Base-by-base conservation (phyloP, 768 basidiomycete genomes). In the Termitomyces sp. region DNA sequence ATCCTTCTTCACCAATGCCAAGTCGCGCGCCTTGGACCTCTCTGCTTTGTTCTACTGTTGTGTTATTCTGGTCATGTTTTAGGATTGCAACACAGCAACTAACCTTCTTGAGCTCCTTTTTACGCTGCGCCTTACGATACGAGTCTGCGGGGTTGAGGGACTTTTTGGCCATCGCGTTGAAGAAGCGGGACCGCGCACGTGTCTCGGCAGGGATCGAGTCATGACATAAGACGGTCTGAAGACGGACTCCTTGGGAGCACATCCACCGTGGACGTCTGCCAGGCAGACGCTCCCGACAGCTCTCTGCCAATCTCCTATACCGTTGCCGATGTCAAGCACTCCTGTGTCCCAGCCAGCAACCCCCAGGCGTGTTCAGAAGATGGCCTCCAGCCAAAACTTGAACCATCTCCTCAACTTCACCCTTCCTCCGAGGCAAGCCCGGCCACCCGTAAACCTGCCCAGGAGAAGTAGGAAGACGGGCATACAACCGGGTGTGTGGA, bases 51-150 rank as follows among this genome's bases (percentile, higher is more conserved):
- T 96, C 94, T 96, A 89, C 84, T 86, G 75, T 75, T 81, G 66
- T 46, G 52, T 71, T 63, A 70, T 57, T 53, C 48, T 40, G 53
- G 57, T 49, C 61, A 63, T 52, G 59, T 64, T 50, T 65, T 65
- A 20, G 51, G 13, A 42, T 42, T 20, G 48, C n/a, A 51, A 39
- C 24, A 7, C 36, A 15, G 46, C 33, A 39, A 64, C 84, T 66
- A 75, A 88, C 94, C 89, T 94, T 96, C 78, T 96, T 96, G 48
- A 98, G 78, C 72, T 99, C 96, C 72, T 95, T 98, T 74, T 94
- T 95, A 61, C 93, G 83, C 71, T 89, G 89, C 3, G 92, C 88
- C 76, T 98, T 98, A 93, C 96, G 87, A 73, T 81, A 90, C 0
- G 96, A 89, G 71, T 99, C 96, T n/a, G 92, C 96, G 28, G 96